phyloP scores from a whole-genome alignment of 148 eudicot species.

The Rhododendron williamsianum region DNA sequence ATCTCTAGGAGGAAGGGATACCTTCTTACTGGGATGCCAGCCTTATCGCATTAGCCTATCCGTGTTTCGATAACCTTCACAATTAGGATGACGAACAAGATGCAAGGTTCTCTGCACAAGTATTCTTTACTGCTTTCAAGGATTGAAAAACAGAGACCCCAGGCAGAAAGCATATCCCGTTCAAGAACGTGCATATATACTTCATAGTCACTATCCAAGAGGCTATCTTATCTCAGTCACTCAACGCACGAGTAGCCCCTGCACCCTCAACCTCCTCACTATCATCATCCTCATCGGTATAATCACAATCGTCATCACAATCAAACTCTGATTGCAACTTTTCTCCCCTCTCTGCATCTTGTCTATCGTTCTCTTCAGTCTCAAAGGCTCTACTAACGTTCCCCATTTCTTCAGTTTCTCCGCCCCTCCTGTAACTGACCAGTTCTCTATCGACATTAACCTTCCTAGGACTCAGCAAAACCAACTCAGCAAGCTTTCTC shows the following conservation, averaged over 20 bases:
- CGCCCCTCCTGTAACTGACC: conserved; percentile 47
- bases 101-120: neutral
- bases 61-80: neutral
- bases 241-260: conserved; percentile 8
- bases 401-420: conserved; percentile 23
- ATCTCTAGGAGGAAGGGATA: neutral
- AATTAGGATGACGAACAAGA: neutral
- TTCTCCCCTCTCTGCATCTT: conserved; percentile 15
- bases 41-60: neutral
- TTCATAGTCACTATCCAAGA: neutral
- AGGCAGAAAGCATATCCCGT: neutral
- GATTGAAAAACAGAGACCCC: conserved; percentile 1
- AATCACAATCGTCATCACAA: conserved; percentile 29
- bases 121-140: neutral
- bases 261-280: conserved; percentile 14
- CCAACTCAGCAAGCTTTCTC: conserved; percentile 65
- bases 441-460: conserved; percentile 44
- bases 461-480: conserved; percentile 68
- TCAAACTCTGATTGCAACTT: conserved; percentile 26
- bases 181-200: neutral
- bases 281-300: conserved; percentile 37
- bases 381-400: conserved; percentile 7
- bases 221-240: neutral
- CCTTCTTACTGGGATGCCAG: neutral
- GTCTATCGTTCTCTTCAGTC: conserved; percentile 17